These are phyloP conservation scores for Fonsecaea multimorphosa DNA, from an alignment of 2,329 filamentous ascomycete genomes.

Conservation along the genomic window DNA sequence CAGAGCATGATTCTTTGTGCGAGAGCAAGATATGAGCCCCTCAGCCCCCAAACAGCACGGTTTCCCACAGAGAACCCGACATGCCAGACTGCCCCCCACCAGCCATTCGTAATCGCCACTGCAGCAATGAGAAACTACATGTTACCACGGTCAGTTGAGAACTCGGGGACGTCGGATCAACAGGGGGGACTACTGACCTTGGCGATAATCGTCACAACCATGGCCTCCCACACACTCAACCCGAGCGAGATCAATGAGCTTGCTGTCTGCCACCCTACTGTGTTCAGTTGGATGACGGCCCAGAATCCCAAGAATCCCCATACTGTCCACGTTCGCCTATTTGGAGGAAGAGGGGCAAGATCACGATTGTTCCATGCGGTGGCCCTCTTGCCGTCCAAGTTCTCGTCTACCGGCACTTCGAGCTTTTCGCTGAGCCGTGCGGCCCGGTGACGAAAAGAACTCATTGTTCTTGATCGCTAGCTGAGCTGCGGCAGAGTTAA, in stretches of 20 bases:
- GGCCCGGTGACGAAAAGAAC: slow-evolving; percentile 20
- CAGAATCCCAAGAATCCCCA: slow-evolving; percentile 70
- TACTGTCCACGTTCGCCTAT: slow-evolving; percentile 75
- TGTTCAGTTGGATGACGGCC: slow-evolving; percentile 40
- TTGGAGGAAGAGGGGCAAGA: slow-evolving; percentile 19
- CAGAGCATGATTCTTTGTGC: slow-evolving; percentile 29
- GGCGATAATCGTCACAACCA: slow-evolving; percentile 39
- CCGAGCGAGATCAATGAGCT: slow-evolving; percentile 42
- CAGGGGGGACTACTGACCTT: slow-evolving; percentile 35
- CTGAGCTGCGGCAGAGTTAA: background rate
- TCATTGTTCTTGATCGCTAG: slow-evolving; percentile 8
- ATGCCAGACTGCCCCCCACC: slow-evolving; percentile 20
- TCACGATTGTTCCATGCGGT: slow-evolving; percentile 27
- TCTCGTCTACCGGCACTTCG: slow-evolving; percentile 24
- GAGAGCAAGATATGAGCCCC: slow-evolving; percentile 28
- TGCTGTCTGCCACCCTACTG: slow-evolving; percentile 42
- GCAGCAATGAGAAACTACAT: slow-evolving; percentile 42
- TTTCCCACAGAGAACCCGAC: slow-evolving; percentile 46
- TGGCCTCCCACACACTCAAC: slow-evolving; percentile 40
- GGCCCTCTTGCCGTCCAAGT: slow-evolving; percentile 18
- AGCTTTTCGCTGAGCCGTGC: slow-evolving; percentile 24
- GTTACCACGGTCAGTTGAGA: slow-evolving; percentile 35
- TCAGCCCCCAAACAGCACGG: slow-evolving; percentile 36
- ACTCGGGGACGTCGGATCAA: slow-evolving; percentile 38
- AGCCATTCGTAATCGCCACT: slow-evolving; percentile 13